Evolutionary conservation across 139 green algal species (phyloP), one percentile per base, ranked within the genome.

Genomic region (Penium margaritaceum): DNA sequence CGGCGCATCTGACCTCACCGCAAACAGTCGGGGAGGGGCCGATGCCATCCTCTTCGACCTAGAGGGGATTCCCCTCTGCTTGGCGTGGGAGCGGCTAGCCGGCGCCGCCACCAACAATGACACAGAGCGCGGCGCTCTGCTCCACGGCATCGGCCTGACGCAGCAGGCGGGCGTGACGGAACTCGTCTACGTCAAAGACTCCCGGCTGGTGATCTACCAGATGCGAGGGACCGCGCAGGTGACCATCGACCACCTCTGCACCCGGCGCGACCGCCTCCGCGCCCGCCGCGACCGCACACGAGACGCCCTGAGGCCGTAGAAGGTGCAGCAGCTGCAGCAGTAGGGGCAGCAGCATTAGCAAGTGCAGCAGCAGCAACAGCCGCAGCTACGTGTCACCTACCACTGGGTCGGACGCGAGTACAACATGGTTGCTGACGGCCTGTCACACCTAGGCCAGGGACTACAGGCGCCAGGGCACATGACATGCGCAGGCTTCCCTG

Each of bases 191-290:
- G 24, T 29, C 47, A 39, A 3, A 70, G 95, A 19, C 98, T 84
- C 76, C 97, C 98, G 78, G 98, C 97, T 70, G 97, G 93, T 71
- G 98, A 99, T 44, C 95, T 95, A 0, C 90, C n/a, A n/a, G n/a
- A n/a, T n/a, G n/a, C n/a, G n/a, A n/a, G n/a, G n/a, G 77, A 82
- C 98, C 95, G 19, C 98, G 83, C 15, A 94, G 68, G 76, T 94
- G 98, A 3, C 94, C 95, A 12, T 97, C 91, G 3, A 91, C 76
- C 17, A 67, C 0, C 12, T 65, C 62, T 27, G 41, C 39, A 14
- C 29, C 36, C 35, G 77, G 63, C 9, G 65, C 71, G 21, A 65
- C 71, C 33, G 77, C 65, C 5, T 65, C 71, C 24, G 62, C 71
- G 24, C 71, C 71, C 19, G 68, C 39, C 5, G 77, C 30, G 37